These are phyloP conservation scores for Arthrobotrys megalospora DNA, from an alignment of 2,329 filamentous ascomycete species.

Conservation along the genomic window DNA sequence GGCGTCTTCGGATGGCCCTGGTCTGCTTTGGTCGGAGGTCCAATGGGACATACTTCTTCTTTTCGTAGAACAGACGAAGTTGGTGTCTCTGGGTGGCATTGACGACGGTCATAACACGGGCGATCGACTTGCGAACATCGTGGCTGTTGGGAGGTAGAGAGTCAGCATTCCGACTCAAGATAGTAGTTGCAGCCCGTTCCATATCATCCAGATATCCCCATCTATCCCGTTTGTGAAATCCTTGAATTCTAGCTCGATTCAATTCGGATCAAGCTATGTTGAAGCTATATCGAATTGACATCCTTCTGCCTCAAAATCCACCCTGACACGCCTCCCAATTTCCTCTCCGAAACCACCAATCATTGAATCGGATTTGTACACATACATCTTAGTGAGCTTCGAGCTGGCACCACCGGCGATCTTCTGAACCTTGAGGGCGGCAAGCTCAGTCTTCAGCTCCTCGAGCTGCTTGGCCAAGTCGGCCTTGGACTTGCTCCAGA, in stretches of 20 bases:
- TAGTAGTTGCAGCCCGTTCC: slow-evolving; percentile 19
- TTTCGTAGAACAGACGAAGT: slow-evolving; percentile 99
- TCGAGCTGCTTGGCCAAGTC: slow-evolving; percentile 95
- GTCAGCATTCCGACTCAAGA: slow-evolving; percentile 46
- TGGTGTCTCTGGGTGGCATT: slow-evolving; percentile 99
- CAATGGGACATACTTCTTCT: slow-evolving; percentile 99
- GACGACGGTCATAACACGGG: slow-evolving; percentile 98
- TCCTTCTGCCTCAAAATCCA: slow-evolving; percentile 58
- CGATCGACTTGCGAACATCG: slow-evolving; percentile 99
- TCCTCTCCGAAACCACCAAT: slow-evolving; percentile 17
- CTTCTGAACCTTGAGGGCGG: slow-evolving; percentile 98
- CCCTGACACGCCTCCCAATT: slow-evolving; percentile 1
- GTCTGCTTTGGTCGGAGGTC: slow-evolving; percentile 99
- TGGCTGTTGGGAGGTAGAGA: slow-evolving; percentile 74
- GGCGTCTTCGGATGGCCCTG: slow-evolving; percentile 94
- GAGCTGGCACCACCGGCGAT: slow-evolving; percentile 90
- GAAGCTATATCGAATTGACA: not conserved
- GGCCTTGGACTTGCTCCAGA: slow-evolving; percentile 99
- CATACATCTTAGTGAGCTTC: slow-evolving; percentile 98
- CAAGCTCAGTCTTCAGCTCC: slow-evolving; percentile 96
- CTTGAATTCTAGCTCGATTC: slow-evolving; percentile 3
- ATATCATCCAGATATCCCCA: not conserved
- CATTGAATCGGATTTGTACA: slow-evolving; percentile 64
- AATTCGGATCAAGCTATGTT: not conserved
- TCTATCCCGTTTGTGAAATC: slow-evolving; percentile 38